phyloP scores from a whole-genome alignment of 2,329 filamentous ascomycete genomes.

The Phialemonium atrogriseum region DNA sequence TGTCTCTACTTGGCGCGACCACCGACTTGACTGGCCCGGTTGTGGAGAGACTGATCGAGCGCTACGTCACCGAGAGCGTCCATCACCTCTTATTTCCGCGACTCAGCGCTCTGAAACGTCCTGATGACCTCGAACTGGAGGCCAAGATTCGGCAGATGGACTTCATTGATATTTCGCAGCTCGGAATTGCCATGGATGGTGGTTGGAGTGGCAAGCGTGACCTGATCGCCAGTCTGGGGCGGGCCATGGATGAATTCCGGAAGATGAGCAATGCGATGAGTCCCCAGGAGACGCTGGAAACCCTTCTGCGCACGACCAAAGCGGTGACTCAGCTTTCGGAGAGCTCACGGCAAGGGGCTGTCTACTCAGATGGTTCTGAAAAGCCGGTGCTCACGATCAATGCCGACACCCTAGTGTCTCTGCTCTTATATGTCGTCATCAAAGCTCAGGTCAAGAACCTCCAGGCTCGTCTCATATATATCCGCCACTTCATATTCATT shows the following conservation, averaged over 20 bases:
- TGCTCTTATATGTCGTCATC: slow-evolving; percentile 88
- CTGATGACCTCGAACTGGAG: slow-evolving; percentile 82
- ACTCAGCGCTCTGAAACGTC: slow-evolving; percentile 66
- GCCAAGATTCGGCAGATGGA: slow-evolving; percentile 88
- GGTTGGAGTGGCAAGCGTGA: slow-evolving; percentile 73
- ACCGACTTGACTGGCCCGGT: slow-evolving; percentile 88
- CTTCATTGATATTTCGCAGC: slow-evolving; percentile 86
- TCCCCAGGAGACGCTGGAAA: slow-evolving; percentile 82
- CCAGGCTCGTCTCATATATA: slow-evolving; percentile 84
- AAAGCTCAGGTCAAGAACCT: slow-evolving; percentile 80
- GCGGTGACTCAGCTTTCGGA: slow-evolving; percentile 63
- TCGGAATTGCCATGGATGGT: slow-evolving; percentile 79
- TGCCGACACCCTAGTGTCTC: slow-evolving; percentile 85
- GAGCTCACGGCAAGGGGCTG: slow-evolving; percentile 26
- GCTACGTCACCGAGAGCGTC: slow-evolving; percentile 87
- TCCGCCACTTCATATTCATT: slow-evolving; percentile 95
- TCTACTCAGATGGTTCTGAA: slow-evolving; percentile 28
- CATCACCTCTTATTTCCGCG: slow-evolving; percentile 84
- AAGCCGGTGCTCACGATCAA: slow-evolving; percentile 57
- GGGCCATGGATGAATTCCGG: slow-evolving; percentile 81
- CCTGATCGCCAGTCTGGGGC: slow-evolving; percentile 65
- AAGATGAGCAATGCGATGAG: slow-evolving; percentile 71
- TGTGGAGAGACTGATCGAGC: slow-evolving; percentile 89
- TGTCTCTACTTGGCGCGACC: slow-evolving; percentile 83
- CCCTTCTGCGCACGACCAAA: slow-evolving; percentile 74